phyloP scores from a whole-genome alignment of 805 yeast species.

The Yamadazyma laniorum region DNA sequence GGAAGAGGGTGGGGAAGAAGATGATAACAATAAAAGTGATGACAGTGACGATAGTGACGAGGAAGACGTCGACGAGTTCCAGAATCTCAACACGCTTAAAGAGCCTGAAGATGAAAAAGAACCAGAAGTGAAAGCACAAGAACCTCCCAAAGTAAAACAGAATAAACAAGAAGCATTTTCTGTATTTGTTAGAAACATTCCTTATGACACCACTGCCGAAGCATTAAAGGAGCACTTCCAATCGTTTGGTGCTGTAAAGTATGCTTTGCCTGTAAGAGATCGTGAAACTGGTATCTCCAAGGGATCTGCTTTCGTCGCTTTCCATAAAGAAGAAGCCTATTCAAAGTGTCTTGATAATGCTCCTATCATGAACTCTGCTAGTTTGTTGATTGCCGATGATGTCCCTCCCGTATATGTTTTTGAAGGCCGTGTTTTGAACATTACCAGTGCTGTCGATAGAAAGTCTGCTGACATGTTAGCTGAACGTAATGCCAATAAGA shows the following conservation, averaged over 20 bases:
- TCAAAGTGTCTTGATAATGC: conserved; percentile 72
- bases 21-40: conserved; percentile 33
- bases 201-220: conserved; percentile 90
- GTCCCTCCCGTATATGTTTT: conserved; percentile 85
- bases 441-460: conserved; percentile 83
- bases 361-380: conserved; percentile 61
- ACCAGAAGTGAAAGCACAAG: conserved; percentile 18
- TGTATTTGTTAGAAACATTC: conserved; percentile 86
- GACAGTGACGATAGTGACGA: conserved; percentile 27
- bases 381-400: conserved; percentile 86
- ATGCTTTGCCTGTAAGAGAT: conserved; percentile 92
- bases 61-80: conserved; percentile 18
- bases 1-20: conserved; percentile 35
- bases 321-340: conserved; percentile 58
- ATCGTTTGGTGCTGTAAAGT: conserved; percentile 82
- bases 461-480: conserved; percentile 74
- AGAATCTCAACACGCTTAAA: not conserved
- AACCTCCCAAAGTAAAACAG: conserved; percentile 23
- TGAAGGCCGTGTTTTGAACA: conserved; percentile 86
- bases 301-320: conserved; percentile 96
- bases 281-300: conserved; percentile 79
- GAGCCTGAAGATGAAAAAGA: conserved; percentile 10
- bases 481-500: conserved; percentile 66
- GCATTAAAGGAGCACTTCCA: conserved; percentile 72
- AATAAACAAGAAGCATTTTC: conserved; percentile 72